Base-by-base conservation (phyloP, 208 protist genomes). In the Trypanosoma caninum region DNA sequence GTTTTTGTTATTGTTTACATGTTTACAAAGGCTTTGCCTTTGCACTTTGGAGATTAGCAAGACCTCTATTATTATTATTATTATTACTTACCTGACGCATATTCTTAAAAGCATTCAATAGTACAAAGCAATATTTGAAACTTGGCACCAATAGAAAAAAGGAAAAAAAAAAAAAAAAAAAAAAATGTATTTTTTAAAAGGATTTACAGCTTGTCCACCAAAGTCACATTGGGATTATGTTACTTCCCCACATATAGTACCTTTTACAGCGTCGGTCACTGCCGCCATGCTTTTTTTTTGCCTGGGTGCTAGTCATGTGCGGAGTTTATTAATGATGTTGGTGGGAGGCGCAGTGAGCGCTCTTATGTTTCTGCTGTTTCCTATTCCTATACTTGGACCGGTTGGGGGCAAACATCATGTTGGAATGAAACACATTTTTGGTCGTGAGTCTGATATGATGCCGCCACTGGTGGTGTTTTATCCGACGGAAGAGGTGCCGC, bases 401-500 rank as follows among this genome's bases (percentile, higher is more conserved):
- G 38, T 82, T 27, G 83, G 82, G 2, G 87, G 87, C 16, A 51
- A 16, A 23, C 78, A 82, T 54, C 48, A 78, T 33, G 80, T 85
- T 13, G 72, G 78, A 22, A n/a, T 82, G 5, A 31, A 48, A 2
- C 72, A 85, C 47, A 27, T 93, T 22, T 35, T 51, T 18, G 65
- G 69, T 31, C 28, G 42, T n/a, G 31, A 30, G 0, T 54, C 71
- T 8, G 72, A 74, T 44, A 45, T 40, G 8, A 48, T 52, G 7
- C 83, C 84, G 13, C 88, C 88, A 18, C 13, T 95, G 45, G 80
- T 76, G 6, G 50, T 85, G 1, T 84, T 86, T 48, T 91, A 92
- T 63, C 88, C 88, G 3, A 85, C 78, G 2, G 69, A 52, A 20
- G 37, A 41, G 18, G 46, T 30, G 1, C 51, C 72, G 10, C 20